Evolutionary conservation across 176 grass and related monocot species (phyloP).

Genomic region (Aegilops umbellulata): DNA sequence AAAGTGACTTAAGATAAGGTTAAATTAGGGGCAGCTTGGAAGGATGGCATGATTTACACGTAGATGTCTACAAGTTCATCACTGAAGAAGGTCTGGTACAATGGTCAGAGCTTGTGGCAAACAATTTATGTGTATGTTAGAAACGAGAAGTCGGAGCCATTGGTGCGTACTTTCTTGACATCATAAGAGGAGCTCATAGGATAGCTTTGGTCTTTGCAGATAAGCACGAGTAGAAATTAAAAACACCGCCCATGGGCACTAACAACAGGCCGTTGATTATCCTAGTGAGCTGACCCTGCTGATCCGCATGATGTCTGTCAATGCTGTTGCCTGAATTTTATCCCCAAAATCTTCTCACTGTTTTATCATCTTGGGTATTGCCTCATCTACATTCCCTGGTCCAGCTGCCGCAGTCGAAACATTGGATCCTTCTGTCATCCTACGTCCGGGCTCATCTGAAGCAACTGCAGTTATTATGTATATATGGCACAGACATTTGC

Average conservation of each 20-base stretch:
- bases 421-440: background rate
- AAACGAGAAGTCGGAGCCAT: background rate
- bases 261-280: constrained; percentile 12
- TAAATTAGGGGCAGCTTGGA: constrained; percentile 35
- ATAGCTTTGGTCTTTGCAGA: constrained; percentile 6
- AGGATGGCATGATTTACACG: constrained; percentile 32
- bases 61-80: constrained; percentile 39
- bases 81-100: background rate
- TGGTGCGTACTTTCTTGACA: background rate
- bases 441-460: background rate
- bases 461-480: background rate
- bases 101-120: constrained; percentile 10
- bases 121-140: background rate
- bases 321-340: background rate
- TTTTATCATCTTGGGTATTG: background rate
- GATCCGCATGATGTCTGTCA: background rate
- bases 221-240: constrained; percentile 7
- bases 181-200: constrained; percentile 21
- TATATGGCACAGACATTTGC: background rate
- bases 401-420: background rate
- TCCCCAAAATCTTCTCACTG: background rate
- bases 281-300: background rate
- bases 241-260: background rate
- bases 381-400: background rate
- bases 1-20: constrained; percentile 42